phyloP scores from a whole-genome alignment of 176 grass and related monocot genomes.

The Poa pratensis region DNA sequence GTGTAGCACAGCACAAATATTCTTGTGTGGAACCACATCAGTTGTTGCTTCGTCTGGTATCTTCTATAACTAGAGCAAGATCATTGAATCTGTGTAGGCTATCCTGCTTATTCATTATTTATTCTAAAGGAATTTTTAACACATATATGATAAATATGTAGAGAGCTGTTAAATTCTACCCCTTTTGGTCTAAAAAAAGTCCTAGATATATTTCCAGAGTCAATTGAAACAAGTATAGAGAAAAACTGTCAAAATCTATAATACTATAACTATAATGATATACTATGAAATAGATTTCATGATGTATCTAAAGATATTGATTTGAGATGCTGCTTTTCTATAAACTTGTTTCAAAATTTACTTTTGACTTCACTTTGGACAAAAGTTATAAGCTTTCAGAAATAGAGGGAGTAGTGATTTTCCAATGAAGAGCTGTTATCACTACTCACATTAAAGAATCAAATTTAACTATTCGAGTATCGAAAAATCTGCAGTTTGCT shows the following conservation, averaged over 20 bases:
- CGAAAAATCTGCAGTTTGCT: neutral
- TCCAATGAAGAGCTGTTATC: conserved; percentile 8
- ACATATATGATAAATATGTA: conserved; percentile 12
- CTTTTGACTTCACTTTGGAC: too few relatives aligned
- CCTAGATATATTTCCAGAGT: too few relatives aligned
- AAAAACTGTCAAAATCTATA: too few relatives aligned
- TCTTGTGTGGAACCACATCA: neutral
- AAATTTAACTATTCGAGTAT: conserved; percentile 17
- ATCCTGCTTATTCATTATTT: conserved; percentile 14
- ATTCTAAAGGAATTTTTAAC: neutral
- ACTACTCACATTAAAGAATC: neutral
- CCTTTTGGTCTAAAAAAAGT: too few relatives aligned
- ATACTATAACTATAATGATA: too few relatives aligned
- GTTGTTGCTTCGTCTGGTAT: neutral
- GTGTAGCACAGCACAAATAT: neutral
- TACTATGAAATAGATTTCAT: too few relatives aligned
- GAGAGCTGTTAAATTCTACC: conserved; percentile 1
- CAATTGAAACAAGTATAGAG: too few relatives aligned
- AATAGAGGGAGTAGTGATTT: neutral
- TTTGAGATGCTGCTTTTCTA: too few relatives aligned
- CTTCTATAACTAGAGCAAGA: neutral
- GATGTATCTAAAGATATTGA: too few relatives aligned
- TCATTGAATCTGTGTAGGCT: neutral
- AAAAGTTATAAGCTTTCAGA: too few relatives aligned
- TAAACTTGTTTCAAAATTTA: too few relatives aligned